Conservation (phyloP, 2,329 filamentous ascomycete genomes). For the Sclerotinia spermophila region DNA sequence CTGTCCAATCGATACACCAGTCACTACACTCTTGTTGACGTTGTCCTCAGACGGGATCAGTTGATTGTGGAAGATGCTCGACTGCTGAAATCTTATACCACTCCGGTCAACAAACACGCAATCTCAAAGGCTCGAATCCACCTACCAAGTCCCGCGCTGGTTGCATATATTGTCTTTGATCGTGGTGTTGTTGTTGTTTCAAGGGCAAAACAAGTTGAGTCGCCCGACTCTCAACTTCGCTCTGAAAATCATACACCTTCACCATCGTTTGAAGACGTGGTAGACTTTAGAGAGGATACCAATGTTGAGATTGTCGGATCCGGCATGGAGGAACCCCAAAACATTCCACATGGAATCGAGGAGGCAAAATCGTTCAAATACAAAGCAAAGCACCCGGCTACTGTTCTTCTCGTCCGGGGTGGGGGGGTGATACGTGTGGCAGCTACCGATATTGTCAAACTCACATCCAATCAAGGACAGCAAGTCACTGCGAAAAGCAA, state of each 20-base stretch:
- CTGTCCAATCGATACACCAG: slow-evolving; percentile 50
- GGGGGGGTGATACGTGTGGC: slow-evolving; percentile 59
- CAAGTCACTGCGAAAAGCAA: slow-evolving; percentile 79
- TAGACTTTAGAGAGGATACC: slow-evolving; percentile 69
- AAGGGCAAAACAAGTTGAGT: slow-evolving; percentile 62
- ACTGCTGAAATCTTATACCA: slow-evolving; percentile 62
- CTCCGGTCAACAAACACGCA: slow-evolving; percentile 42
- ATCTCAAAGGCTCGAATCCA: slow-evolving; percentile 62
- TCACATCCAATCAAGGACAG: slow-evolving; percentile 55
- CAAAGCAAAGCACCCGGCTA: slow-evolving; percentile 59
- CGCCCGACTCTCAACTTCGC: slow-evolving; percentile 72
- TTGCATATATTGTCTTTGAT: slow-evolving; percentile 78
- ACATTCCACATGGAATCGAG: slow-evolving; percentile 40
- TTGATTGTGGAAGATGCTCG: slow-evolving; percentile 63
- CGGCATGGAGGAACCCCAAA: slow-evolving; percentile 57
- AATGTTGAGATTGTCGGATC: slow-evolving; percentile 62
- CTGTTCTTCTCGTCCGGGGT: slow-evolving; percentile 60
- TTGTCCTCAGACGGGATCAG: slow-evolving; percentile 54
- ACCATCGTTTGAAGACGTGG: slow-evolving; percentile 76
- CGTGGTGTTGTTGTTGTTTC: slow-evolving; percentile 75
- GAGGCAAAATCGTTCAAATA: slow-evolving; percentile 49
- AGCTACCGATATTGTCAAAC: slow-evolving; percentile 56
- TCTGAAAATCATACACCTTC: slow-evolving; percentile 60
- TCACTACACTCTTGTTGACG: slow-evolving; percentile 73
- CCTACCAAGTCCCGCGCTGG: slow-evolving; percentile 72